Percentiles rank a stretch among this genome's conserved stretches.
These are phyloP conservation scores for Mortierella sp. DNA, from an alignment of 371 early-diverging fungal species.

Conservation along the genomic window DNA sequence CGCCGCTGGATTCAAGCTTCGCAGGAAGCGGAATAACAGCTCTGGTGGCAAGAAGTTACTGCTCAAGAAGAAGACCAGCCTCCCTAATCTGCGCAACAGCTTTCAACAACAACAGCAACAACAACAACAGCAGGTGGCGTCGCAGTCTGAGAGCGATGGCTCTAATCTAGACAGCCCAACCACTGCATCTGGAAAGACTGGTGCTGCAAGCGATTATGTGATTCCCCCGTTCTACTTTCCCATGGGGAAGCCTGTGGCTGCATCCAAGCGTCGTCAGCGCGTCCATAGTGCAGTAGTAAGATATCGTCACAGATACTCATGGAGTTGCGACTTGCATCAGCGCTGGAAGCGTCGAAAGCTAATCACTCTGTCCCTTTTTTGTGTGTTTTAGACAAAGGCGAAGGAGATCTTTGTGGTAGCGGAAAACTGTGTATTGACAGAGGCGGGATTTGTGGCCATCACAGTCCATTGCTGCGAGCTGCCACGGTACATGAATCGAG, in stretches of 20 bases:
- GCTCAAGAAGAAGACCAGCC: slow-evolving; percentile 35
- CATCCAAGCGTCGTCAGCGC: slow-evolving; percentile 45
- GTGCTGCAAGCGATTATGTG: slow-evolving; percentile 7
- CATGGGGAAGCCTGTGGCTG: slow-evolving; percentile 57
- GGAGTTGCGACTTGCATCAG: no score
- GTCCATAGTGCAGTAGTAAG: slow-evolving; percentile 57
- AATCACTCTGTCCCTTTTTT: not conserved
- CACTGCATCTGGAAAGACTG: not conserved
- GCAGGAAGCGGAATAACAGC: slow-evolving; percentile 39
- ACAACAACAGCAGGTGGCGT: not conserved
- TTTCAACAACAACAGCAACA: slow-evolving; percentile 27
- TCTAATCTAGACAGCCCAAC: not conserved
- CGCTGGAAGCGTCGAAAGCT: not conserved
- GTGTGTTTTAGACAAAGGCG: slow-evolving; percentile 20
- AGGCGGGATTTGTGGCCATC: slow-evolving; percentile 66
- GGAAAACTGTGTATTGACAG: slow-evolving; percentile 54
- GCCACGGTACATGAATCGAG: slow-evolving; percentile 73
- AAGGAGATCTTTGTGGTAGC: slow-evolving; percentile 54
- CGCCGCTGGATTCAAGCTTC: slow-evolving; percentile 21
- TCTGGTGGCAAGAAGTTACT: slow-evolving; percentile 39
- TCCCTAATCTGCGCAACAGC: slow-evolving; percentile 24
- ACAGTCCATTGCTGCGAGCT: slow-evolving; percentile 68
- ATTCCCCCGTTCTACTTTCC: slow-evolving; percentile 65
- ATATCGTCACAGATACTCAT: not conserved
- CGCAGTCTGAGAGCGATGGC: slow-evolving; percentile 7